Evolutionary conservation across 305 asterid genomes (phyloP).

Genomic region (Solanum hybrid): DNA sequence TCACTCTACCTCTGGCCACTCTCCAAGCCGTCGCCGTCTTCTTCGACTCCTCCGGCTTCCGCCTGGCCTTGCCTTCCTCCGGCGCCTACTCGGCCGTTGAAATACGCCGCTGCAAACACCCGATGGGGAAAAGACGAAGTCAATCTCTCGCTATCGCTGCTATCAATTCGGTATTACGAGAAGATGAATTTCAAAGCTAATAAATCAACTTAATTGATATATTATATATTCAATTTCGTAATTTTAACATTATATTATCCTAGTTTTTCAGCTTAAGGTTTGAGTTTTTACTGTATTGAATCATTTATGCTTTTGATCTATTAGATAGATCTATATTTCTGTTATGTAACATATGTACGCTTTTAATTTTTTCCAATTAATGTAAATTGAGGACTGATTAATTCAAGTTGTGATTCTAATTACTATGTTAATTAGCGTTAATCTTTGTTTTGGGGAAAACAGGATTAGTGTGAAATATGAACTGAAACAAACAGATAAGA

Average conservation of each 20-base stretch:
- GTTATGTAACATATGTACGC: background rate
- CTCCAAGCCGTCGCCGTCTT: slow-evolving; percentile 42
- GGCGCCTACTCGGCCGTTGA: slow-evolving; percentile 24
- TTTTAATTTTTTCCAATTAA: background rate
- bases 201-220: slow-evolving; percentile 24
- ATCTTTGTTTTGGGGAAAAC: background rate
- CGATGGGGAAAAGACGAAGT: slow-evolving; percentile 96
- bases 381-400: background rate
- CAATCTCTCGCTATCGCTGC: slow-evolving; percentile 72
- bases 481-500: slow-evolving; percentile 1
- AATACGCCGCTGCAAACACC: slow-evolving; percentile 26
- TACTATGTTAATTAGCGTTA: background rate
- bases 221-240: background rate
- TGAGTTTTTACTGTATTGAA: background rate
- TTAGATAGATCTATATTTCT: background rate
- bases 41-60: slow-evolving; percentile 33
- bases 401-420: background rate
- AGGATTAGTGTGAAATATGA: background rate
- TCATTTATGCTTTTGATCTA: background rate
- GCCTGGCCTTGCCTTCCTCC: slow-evolving; percentile 57
- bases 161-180: slow-evolving; percentile 80
- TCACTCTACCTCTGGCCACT: slow-evolving; percentile 83
- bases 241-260: background rate
- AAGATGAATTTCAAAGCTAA: slow-evolving; percentile 64
- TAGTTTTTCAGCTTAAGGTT: background rate